Evolutionary conservation across 2,329 filamentous ascomycete species (phyloP).

Genomic region (Paraconiothyrium brasiliense): DNA sequence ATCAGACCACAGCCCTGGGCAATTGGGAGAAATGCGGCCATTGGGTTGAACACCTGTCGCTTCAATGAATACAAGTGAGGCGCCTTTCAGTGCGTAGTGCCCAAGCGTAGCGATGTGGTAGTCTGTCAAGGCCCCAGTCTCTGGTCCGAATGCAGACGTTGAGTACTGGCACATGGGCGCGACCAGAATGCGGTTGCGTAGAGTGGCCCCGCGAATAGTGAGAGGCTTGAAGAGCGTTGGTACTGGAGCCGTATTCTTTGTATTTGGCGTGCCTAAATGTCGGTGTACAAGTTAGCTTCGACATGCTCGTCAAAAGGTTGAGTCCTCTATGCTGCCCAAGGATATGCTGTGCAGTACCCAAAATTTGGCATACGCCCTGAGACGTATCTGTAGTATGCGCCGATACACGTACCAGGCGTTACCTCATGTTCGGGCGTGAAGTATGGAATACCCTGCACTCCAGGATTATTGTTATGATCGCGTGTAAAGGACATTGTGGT

Average conservation of each 20-base stretch:
- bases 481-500: conserved; percentile 37
- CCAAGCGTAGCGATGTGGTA: conserved; percentile 51
- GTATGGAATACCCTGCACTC: conserved; percentile 48
- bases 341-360: not conserved
- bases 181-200: conserved; percentile 50
- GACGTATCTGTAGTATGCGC: not conserved
- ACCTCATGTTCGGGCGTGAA: conserved; percentile 57
- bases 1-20: conserved; percentile 48
- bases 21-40: conserved; percentile 48
- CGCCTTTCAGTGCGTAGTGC: conserved; percentile 52
- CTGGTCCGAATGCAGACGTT: conserved; percentile 44
- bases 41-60: conserved; percentile 49
- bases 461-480: conserved; percentile 42
- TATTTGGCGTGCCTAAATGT: conserved; percentile 27
- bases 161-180: conserved; percentile 52
- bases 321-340: not conserved
- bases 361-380: no score
- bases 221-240: conserved; percentile 50
- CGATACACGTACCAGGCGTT: conserved; percentile 46
- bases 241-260: conserved; percentile 15
- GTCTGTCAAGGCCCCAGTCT: conserved; percentile 48
- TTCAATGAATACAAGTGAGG: conserved; percentile 47
- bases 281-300: not conserved
- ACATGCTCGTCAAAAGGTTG: not conserved
- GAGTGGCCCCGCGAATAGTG: conserved; percentile 45